These are phyloP conservation scores for Euphorbia schlechtendalii DNA, from an alignment of 441 rosid species.

Conservation along the genomic window DNA sequence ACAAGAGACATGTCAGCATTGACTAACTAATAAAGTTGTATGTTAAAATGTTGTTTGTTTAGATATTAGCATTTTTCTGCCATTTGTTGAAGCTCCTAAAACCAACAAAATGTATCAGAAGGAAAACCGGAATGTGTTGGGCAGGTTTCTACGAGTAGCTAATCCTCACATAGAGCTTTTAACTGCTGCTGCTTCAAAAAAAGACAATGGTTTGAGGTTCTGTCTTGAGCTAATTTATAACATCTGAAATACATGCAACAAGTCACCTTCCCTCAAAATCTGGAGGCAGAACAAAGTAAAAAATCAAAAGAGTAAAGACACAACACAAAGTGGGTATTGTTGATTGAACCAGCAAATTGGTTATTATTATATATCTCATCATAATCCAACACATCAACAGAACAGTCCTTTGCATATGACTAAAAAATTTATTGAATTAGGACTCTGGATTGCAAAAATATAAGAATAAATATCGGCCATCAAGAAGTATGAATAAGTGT, in stretches of 20 bases:
- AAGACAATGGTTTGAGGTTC: constrained; percentile 24
- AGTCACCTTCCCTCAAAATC: constrained; percentile 35
- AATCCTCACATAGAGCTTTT: constrained; percentile 27
- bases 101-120: constrained; percentile 17
- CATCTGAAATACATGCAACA: constrained; percentile 22
- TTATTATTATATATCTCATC: not conserved
- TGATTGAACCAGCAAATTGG: not conserved
- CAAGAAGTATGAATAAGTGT: too few species aligned
- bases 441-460: not conserved
- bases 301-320: constrained; percentile 6
- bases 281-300: constrained; percentile 31
- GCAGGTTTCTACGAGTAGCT: constrained; percentile 13
- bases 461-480: not conserved
- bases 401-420: not conserved
- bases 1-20: constrained; percentile 29
- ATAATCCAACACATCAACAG: not conserved
- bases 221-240: constrained; percentile 20
- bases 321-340: not conserved
- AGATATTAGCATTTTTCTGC: constrained; percentile 19
- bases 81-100: constrained; percentile 16
- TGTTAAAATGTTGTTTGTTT: constrained; percentile 20
- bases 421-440: not conserved
- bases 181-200: constrained; percentile 32
- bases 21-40: constrained; percentile 12
- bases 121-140: constrained; percentile 13